Evolutionary conservation across 1,284 basidiomycete species (phyloP), one percentile per base, ranked within the genome.

Genomic region (Ustilago cynodontis): DNA sequence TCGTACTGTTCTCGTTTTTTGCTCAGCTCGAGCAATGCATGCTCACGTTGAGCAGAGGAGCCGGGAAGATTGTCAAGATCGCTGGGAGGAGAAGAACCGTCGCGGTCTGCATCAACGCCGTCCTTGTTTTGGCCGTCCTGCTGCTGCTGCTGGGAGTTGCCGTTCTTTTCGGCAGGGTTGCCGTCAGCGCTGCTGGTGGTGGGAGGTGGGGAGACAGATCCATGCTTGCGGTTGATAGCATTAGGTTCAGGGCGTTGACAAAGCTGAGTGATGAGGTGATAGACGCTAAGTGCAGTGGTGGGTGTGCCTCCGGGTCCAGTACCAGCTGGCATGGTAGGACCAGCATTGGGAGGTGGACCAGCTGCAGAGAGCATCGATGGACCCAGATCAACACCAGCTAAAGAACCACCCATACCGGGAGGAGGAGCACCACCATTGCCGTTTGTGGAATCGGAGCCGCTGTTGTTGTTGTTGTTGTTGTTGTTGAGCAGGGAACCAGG

Each of bases 1-100:
- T 99, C 97, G 86, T 97, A 99, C 88, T 98, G 95, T 88, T 99
- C 97, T 77, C 97, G 89, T 88, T 98, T 98, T 90, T 99, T 99
- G 88, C 94, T 97, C 79, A 99, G 89, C 88, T 99, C 97, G 56
- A 99, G 89, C 61, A 86, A 70, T 18, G 84, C 84, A 58, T 83
- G 73, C 58, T 86, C 84, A 28, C 84, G 75, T 65, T 81, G 78
- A 9, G 82, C 77, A 4, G 76, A 81, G 14, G 79, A 82, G 16
- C 84, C 84, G 1, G 83, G 77, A 4, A 79, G 56, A 47, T 59
- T 65, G 63, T 82, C 79, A 31, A 64, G 20, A 14, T 69, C 67
- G 53, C 60, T 58, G 16, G 59, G 63, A 2, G 67, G 49, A 8
- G 66, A 49, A 4, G 65, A 49, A 10, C 53, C 62, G 7, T 63